These are phyloP conservation scores for Globisporangium spinosum DNA, from an alignment of 352 stramenopile species.

Conservation along the genomic window DNA sequence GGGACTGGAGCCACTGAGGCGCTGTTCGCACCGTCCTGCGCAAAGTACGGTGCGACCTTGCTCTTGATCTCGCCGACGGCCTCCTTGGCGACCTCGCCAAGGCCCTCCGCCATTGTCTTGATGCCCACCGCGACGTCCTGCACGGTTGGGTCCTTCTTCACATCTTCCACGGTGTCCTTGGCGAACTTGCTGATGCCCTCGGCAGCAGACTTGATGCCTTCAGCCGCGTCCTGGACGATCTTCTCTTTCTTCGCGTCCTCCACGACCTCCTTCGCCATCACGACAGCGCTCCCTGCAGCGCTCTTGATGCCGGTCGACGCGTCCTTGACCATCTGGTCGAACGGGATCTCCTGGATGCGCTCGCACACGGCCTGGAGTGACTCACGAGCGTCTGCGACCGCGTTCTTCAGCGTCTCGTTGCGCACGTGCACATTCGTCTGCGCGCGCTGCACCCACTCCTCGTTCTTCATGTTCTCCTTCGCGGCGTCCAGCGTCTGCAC, in stretches of 20 bases:
- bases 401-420: constrained; percentile 53
- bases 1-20: constrained; percentile 12
- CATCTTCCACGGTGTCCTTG: constrained; percentile 9
- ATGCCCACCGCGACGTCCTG: constrained; percentile 14
- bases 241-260: constrained; percentile 16
- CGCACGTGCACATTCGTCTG: constrained; percentile 33
- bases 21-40: not conserved
- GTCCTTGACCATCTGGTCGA: constrained; percentile 75
- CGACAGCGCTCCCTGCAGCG: constrained; percentile 10
- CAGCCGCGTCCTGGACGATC: constrained; percentile 6
- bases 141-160: constrained; percentile 8
- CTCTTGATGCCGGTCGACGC: constrained; percentile 22
- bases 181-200: constrained; percentile 17
- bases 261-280: constrained; percentile 2
- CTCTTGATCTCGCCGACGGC: constrained; percentile 30
- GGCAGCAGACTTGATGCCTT: constrained; percentile 15
- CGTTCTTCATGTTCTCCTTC: constrained; percentile 75
- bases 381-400: constrained; percentile 47
- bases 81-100: constrained; percentile 16
- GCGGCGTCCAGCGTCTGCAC: constrained; percentile 66
- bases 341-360: constrained; percentile 74
- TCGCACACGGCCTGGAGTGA: constrained; percentile 41
- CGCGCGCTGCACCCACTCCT: constrained; percentile 48
- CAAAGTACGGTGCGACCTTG: constrained; percentile 23
- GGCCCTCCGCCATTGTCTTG: constrained; percentile 8